Evolutionary conservation across 106 monocot species (phyloP).

Genomic region (Hemerocallis citrina): DNA sequence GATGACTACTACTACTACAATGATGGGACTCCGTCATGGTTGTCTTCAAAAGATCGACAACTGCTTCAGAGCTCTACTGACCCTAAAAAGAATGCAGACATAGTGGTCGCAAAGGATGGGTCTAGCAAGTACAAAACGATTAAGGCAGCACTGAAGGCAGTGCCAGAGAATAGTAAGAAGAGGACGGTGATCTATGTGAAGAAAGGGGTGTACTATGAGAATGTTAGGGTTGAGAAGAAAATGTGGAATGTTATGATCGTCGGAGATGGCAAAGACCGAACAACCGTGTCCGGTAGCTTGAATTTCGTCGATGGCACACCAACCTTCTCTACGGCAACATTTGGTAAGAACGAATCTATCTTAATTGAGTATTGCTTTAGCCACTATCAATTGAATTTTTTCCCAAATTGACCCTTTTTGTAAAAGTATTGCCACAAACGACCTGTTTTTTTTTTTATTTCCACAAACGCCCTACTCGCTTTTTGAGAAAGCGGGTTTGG

Average conservation of each 20-base stretch:
- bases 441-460: no score
- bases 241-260: constrained; percentile 31
- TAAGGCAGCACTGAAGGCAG: constrained; percentile 14
- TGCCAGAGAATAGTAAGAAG: constrained; percentile 12
- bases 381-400: no score
- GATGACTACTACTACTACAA: no score
- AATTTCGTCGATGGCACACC: constrained; percentile 17
- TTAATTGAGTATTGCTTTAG: no score
- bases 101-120: constrained; percentile 23
- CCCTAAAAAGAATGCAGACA: background rate
- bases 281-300: constrained; percentile 21
- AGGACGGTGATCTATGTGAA: constrained; percentile 32
- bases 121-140: constrained; percentile 20
- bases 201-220: constrained; percentile 28
- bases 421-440: no score
- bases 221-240: constrained; percentile 23
- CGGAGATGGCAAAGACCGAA: constrained; percentile 26
- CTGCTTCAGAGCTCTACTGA: constrained; percentile 5
- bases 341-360: constrained; percentile 10
- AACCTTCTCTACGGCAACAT: constrained; percentile 32
- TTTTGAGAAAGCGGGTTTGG: no score
- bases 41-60: constrained; percentile 1
- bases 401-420: no score
- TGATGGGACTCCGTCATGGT: constrained; percentile 5
- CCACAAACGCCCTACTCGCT: no score